Percentiles rank a stretch among this genome's conserved stretches.
Conservation (phyloP, 2,329 filamentous ascomycete species). For the Ophioceras dolichostomum region DNA sequence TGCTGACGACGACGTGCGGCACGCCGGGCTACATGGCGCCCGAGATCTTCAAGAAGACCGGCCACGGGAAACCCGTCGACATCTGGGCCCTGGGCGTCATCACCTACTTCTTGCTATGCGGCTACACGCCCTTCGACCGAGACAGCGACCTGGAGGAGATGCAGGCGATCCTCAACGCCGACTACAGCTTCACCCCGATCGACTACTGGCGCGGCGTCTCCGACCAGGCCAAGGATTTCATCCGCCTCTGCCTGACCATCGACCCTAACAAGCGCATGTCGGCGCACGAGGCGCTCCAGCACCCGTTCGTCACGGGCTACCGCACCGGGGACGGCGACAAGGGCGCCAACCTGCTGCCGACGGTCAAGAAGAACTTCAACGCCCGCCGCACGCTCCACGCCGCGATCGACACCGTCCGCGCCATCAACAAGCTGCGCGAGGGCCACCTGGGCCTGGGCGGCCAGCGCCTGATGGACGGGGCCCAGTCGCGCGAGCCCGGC, state of each 20-base stretch:
- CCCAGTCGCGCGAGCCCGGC: conserved; percentile 34
- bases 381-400: conserved; percentile 56
- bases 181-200: conserved; percentile 87
- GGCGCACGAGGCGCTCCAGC: conserved; percentile 63
- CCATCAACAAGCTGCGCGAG: conserved; percentile 59
- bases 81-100: conserved; percentile 98
- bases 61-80: conserved; percentile 95
- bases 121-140: conserved; percentile 95
- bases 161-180: conserved; percentile 94
- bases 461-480: conserved; percentile 47
- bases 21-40: conserved; percentile 99
- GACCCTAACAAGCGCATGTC: conserved; percentile 83
- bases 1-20: conserved; percentile 92
- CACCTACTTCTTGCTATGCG: conserved; percentile 95
- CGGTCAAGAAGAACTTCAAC: conserved; percentile 66
- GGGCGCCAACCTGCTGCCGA: conserved; percentile 52
- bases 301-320: conserved; percentile 50
- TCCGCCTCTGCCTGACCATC: conserved; percentile 81
- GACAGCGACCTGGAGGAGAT: conserved; percentile 98
- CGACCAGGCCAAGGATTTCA: conserved; percentile 77
- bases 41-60: conserved; percentile 98
- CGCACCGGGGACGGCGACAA: conserved; percentile 30
- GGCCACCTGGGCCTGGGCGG: conserved; percentile 30
- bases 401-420: conserved; percentile 58
- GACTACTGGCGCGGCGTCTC: conserved; percentile 98